Evolutionary conservation across 2,329 filamentous ascomycete genomes (phyloP).

Genomic region (Aspergillus carbonarius): DNA sequence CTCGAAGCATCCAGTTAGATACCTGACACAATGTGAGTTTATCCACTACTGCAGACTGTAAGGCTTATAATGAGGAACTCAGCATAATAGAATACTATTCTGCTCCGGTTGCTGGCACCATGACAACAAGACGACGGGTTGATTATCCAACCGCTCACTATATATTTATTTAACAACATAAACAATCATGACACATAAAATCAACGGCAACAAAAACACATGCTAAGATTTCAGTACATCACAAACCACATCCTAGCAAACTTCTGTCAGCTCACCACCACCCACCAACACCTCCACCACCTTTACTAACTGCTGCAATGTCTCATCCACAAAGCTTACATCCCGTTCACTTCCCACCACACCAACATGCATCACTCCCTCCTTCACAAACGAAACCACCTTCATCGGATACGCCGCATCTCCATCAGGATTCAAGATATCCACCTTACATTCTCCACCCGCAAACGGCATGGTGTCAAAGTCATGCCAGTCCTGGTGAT

Average conservation of each 20-base stretch:
- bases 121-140: too few species aligned
- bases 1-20: too few species aligned
- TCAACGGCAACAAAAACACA: too few species aligned
- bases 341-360: conserved; percentile 53
- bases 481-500: conserved; percentile 60
- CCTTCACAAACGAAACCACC: conserved; percentile 47
- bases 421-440: conserved; percentile 60
- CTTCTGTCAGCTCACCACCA: not conserved
- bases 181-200: too few species aligned
- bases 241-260: not conserved
- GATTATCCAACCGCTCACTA: too few species aligned
- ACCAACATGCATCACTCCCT: conserved; percentile 61
- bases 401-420: conserved; percentile 42
- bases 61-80: too few species aligned
- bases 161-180: too few species aligned
- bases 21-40: too few species aligned
- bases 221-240: not conserved
- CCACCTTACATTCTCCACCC: conserved; percentile 45
- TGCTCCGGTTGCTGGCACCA: too few species aligned
- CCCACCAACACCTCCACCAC: conserved; percentile 42
- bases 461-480: conserved; percentile 53
- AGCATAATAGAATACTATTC: too few species aligned
- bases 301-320: conserved; percentile 53
- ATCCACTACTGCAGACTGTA: too few species aligned
- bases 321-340: conserved; percentile 50